Percentiles rank a stretch among this genome's conserved stretches.
Conservation (phyloP, 2,329 filamentous ascomycete genomes). For the Alternaria hordeiaustralica region DNA sequence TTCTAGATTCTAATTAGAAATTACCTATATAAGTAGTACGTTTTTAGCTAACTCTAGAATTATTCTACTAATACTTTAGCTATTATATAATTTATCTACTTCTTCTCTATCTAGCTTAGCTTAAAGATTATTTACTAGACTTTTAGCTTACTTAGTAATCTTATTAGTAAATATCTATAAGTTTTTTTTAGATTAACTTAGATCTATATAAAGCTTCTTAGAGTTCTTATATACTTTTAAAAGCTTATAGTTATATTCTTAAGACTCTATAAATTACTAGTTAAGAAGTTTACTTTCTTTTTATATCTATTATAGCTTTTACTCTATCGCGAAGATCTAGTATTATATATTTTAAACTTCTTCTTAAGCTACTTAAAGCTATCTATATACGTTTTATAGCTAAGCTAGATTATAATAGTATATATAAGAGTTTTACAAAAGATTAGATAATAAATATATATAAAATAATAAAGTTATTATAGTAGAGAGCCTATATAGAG, state of each 20-base stretch:
- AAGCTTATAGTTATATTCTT: slow-evolving; percentile 9
- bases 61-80: slow-evolving; percentile 15
- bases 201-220: background rate
- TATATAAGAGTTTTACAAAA: too few species aligned
- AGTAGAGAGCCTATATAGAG: too few species aligned
- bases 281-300: slow-evolving; percentile 4
- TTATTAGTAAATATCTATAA: background rate
- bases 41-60: slow-evolving; percentile 22
- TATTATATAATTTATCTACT: background rate
- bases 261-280: slow-evolving; percentile 11
- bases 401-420: background rate
- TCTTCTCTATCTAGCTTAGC: background rate
- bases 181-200: slow-evolving; percentile 1
- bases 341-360: background rate
- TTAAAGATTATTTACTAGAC: slow-evolving; percentile 3
- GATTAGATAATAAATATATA: too few species aligned
- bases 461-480: too few species aligned
- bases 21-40: slow-evolving; percentile 5
- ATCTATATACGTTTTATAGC: background rate
- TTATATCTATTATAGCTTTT: background rate
- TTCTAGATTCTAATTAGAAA: slow-evolving; percentile 2
- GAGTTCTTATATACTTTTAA: slow-evolving; percentile 3
- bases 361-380: background rate
- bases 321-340: background rate
- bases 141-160: slow-evolving; percentile 6